These are phyloP conservation scores for Neonectria neomacrospora DNA, from an alignment of 2,329 filamentous ascomycete species.

Conservation along the genomic window DNA sequence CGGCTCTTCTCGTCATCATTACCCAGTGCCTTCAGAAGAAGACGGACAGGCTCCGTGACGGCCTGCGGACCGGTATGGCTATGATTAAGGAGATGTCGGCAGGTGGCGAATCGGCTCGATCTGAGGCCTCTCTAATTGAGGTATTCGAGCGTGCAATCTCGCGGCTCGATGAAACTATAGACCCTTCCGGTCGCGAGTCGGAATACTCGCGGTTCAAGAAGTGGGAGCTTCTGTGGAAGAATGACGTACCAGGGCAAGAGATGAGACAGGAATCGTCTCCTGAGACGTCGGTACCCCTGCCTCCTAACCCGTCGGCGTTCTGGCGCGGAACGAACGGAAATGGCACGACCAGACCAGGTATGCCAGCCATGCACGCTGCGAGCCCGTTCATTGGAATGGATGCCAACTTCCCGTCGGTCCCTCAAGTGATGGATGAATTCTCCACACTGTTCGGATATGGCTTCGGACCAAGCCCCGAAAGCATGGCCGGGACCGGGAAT, in stretches of 20 bases:
- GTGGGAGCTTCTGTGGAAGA: conserved; percentile 62
- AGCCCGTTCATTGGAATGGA: conserved; percentile 53
- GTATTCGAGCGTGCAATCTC: conserved; percentile 61
- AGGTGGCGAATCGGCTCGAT: conserved; percentile 63
- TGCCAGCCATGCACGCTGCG: conserved; percentile 44
- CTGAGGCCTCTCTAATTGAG: conserved; percentile 63
- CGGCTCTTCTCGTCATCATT: conserved; percentile 61
- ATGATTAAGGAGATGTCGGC: conserved; percentile 65
- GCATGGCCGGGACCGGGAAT: conserved; percentile 39
- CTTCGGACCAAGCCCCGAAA: conserved; percentile 47
- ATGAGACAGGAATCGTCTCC: conserved; percentile 41
- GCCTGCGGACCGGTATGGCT: conserved; percentile 59
- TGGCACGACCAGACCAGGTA: conserved; percentile 34
- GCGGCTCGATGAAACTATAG: conserved; percentile 57
- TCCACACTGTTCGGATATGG: conserved; percentile 48
- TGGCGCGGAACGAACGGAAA: conserved; percentile 37
- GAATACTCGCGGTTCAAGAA: conserved; percentile 63
- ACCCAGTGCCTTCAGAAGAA: conserved; percentile 53
- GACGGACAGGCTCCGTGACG: conserved; percentile 55
- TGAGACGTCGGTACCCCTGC: conserved; percentile 37
- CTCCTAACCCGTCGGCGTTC: conserved; percentile 39
- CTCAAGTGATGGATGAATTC: conserved; percentile 53
- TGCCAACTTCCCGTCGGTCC: conserved; percentile 51
- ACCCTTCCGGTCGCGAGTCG: conserved; percentile 54
- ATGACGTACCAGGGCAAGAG: conserved; percentile 46